Evolutionary conservation across 371 early-diverging fungal genomes (phyloP), one percentile per base, ranked within the genome.

Genomic region (Saksenaea vasiformis): DNA sequence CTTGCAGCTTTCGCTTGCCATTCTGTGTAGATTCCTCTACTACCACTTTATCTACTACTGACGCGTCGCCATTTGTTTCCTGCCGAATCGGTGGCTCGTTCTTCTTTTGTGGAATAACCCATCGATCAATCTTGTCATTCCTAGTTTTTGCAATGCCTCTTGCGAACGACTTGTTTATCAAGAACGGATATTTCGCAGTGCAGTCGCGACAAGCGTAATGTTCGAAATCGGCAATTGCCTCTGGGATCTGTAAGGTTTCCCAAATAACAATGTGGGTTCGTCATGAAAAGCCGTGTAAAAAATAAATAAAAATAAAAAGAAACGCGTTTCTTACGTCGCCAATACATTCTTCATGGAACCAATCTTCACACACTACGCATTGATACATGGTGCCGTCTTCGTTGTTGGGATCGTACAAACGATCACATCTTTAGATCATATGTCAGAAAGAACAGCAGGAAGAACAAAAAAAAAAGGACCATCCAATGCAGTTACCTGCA

Each of bases 341-440:
- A 62, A 96, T 92, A 69, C 96, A 96, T 0, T 74, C 68, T 31
- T 91, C 89, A 76, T 95, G 95, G 70, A 88, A 91, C 95, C 92
- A 93, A 68, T 93, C 95, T 67, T 93, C 90, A 71, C 97, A 96
- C 0, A 87, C 61, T 36, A 87, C 71, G 64, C 97, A 96, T 80
- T 85, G 93, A 34, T 88, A 76, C 97, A 96, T 95, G 56, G 79
- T 77, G 15, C 77, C 85, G 22, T 86, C 83, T 65, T 94, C 95
- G 57, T 68, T 80, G 28, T 82, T 83, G 4, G 92, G 90, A 58
- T 93, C 87, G 69, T 95, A 96, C 8, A 66, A 64, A 38, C 73
- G 62, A 62, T 91, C 79, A 71, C 95, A 96, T 80, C 88, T 86
- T 47, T 64, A 1, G n/a, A 61, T 19, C 8, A n/a, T 36, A 1